Base-by-base conservation (phyloP, 306 rosid species). In the Neltuma alba region DNA sequence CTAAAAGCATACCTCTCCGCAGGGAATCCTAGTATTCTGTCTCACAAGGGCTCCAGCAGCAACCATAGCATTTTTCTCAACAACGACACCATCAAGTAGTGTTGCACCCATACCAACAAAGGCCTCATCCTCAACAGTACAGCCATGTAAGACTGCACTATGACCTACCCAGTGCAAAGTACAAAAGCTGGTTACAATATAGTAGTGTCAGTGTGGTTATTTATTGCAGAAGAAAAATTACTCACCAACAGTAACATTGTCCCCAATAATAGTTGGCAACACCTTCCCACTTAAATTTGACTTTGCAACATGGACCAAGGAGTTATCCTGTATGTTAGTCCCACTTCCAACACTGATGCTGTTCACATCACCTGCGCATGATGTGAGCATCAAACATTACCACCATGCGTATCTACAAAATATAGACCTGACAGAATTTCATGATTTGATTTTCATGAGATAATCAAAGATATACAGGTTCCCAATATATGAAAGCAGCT, bases 71-170 rank as follows among this genome's bases (percentile, higher is more conserved):
- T 92, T 84, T 83, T 86, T 94, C 89, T 92, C 99, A 52, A 94
- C 93, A 77, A 82, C 54, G 13, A 88, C 97, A 44, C 99, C 99
- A 83, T 94, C 99, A 52, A 94, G 99, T 60, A 94, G 77, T 33
- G 86, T 89, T 34, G 97, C 97, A 65, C 97, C 95, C 97, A 92
- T 91, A 28, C 97, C 99, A 23, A 94, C 97, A 91, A 92, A 94
- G 70, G 99, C 95, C 85, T 91, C 97, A 70, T 92, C 97, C 80
- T 94, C 95, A 48, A 94, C 88, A 34, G 97, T 94, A 70, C 99
- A 94, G 62, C 99, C 97, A 72, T 94, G 97, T 69, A 94, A 30
- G 77, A 94, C 93, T 66, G 93, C 97, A 85, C 93, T 89, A 62
- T 92, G 99, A 78, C 97, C 97, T 94, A 86, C 55, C 57, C 80